A percentile compares a stretch with the other conserved stretches of the same genome.
These are phyloP conservation scores for Dictyophora rubrovolvata DNA, from an alignment of 768 basidiomycete genomes.

Conservation along the genomic window DNA sequence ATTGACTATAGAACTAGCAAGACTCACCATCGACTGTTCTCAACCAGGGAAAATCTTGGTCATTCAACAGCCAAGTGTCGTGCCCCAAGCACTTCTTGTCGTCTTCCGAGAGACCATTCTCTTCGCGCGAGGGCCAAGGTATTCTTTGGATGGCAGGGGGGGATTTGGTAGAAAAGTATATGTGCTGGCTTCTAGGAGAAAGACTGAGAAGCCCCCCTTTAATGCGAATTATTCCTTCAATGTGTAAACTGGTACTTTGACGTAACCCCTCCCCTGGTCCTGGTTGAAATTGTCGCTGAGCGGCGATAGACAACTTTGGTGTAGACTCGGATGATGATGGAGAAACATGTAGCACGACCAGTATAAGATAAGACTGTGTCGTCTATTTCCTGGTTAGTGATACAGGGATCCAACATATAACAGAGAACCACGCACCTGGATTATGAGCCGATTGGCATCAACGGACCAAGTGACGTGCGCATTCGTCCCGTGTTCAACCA, in stretches of 20 bases:
- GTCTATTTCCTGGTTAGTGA: slow-evolving; percentile 40
- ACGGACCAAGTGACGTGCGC: slow-evolving; percentile 68
- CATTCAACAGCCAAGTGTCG: slow-evolving; percentile 63
- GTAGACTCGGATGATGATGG: slow-evolving; percentile 41
- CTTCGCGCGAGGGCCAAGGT: slow-evolving; percentile 60
- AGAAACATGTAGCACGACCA: slow-evolving; percentile 54
- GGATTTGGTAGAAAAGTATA: slow-evolving; percentile 63
- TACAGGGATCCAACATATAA: neutral
- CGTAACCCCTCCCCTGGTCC: slow-evolving; percentile 77
- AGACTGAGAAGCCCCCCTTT: slow-evolving; percentile 56
- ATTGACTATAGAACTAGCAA: neutral
- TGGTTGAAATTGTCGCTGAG: slow-evolving; percentile 60
- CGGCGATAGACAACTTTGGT: slow-evolving; percentile 38
- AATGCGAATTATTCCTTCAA: slow-evolving; percentile 74
- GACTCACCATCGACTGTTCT: slow-evolving; percentile 58
- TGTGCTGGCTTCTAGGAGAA: slow-evolving; percentile 58
- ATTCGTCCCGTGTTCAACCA: slow-evolving; percentile 81
- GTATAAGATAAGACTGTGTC: slow-evolving; percentile 65
- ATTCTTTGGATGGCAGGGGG: slow-evolving; percentile 76
- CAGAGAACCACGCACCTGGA: slow-evolving; percentile 45
- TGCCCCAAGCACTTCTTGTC: slow-evolving; percentile 32
- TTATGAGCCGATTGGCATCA: slow-evolving; percentile 67
- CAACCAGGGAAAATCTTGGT: slow-evolving; percentile 63
- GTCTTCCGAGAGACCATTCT: slow-evolving; percentile 27
- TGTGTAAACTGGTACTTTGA: slow-evolving; percentile 55